These are phyloP conservation scores for Sungouiella thailandica DNA, from an alignment of 805 yeast species.

Conservation along the genomic window DNA sequence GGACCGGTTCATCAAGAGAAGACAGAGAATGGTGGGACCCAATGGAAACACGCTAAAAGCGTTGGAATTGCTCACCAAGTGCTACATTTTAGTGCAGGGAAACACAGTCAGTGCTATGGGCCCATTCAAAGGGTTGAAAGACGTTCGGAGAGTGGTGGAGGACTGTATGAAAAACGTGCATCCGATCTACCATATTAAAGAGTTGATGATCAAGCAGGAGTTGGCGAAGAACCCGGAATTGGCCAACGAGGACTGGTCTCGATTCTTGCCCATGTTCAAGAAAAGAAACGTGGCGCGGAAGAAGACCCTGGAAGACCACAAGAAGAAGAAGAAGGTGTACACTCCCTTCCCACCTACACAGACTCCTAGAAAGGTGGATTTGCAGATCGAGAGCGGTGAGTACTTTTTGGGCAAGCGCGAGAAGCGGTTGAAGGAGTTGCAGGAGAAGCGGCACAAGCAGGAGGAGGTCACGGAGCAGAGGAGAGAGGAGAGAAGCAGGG, in stretches of 20 bases:
- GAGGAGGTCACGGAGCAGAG: slow-evolving; percentile 60
- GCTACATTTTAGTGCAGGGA: slow-evolving; percentile 95
- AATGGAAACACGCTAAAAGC: slow-evolving; percentile 96
- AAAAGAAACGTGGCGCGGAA: slow-evolving; percentile 93
- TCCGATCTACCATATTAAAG: slow-evolving; percentile 97
- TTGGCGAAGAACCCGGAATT: slow-evolving; percentile 91
- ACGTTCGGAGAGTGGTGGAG: slow-evolving; percentile 88
- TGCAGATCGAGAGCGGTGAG: slow-evolving; percentile 97
- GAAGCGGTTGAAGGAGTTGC: slow-evolving; percentile 63
- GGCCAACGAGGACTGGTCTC: slow-evolving; percentile 93
- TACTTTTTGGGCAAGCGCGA: slow-evolving; percentile 88
- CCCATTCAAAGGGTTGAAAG: slow-evolving; percentile 87
- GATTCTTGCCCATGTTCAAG: slow-evolving; percentile 94
- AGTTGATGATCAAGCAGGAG: slow-evolving; percentile 95
- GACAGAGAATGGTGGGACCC: slow-evolving; percentile 96
- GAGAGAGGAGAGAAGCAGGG: slow-evolving; percentile 68
- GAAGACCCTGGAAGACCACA: slow-evolving; percentile 67
- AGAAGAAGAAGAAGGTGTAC: slow-evolving; percentile 66
- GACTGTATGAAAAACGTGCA: slow-evolving; percentile 97
- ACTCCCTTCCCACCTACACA: slow-evolving; percentile 99
- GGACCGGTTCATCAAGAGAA: slow-evolving; percentile 89
- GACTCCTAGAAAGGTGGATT: slow-evolving; percentile 93
- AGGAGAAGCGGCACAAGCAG: slow-evolving; percentile 76
- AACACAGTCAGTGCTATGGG: slow-evolving; percentile 98
- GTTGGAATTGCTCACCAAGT: slow-evolving; percentile 87